A percentile compares a stretch with the other conserved stretches of the same genome.
These are phyloP conservation scores for Klebsormidium nitens DNA, from an alignment of 139 green algal genomes.

Conservation along the genomic window DNA sequence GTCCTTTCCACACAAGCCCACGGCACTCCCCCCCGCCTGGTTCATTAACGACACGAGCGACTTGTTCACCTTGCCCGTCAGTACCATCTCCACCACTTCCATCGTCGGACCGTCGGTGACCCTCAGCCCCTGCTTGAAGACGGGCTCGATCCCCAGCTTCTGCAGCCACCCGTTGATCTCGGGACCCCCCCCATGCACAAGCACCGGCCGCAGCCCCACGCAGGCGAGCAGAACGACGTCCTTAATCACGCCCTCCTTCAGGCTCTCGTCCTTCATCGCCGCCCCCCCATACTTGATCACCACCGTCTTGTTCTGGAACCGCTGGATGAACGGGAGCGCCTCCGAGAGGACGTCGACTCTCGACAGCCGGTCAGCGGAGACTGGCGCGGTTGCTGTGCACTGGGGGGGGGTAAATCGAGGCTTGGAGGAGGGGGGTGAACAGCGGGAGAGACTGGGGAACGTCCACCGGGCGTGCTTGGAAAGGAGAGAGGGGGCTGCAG, in stretches of 20 bases:
- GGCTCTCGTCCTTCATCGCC: slow-evolving; percentile 83
- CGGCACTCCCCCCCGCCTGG: slow-evolving; percentile 76
- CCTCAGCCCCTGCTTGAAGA: slow-evolving; percentile 94
- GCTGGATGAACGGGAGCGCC: slow-evolving; percentile 88
- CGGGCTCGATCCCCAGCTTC: slow-evolving; percentile 77
- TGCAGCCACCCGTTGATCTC: slow-evolving; percentile 98
- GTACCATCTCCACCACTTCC: slow-evolving; percentile 98
- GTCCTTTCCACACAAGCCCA: slow-evolving; percentile 97
- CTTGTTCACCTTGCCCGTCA: slow-evolving; percentile 97
- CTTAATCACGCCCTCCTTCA: slow-evolving; percentile 86
- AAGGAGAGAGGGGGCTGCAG: too few relatives aligned
- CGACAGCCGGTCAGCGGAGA: too few relatives aligned
- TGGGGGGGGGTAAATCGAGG: too few relatives aligned
- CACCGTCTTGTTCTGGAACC: slow-evolving; percentile 74
- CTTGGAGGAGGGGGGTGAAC: too few relatives aligned
- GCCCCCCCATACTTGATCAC: slow-evolving; percentile 99
- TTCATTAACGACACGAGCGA: slow-evolving; percentile 93
- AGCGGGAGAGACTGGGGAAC: too few relatives aligned
- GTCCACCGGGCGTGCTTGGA: too few relatives aligned
- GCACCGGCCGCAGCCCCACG: slow-evolving; percentile 84
- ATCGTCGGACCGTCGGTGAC: slow-evolving; percentile 95
- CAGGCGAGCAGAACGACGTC: slow-evolving; percentile 91
- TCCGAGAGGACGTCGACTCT: slow-evolving; percentile 79
- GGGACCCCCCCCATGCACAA: slow-evolving; percentile 96
- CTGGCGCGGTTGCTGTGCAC: too few relatives aligned